phyloP scores from a whole-genome alignment of 345 rosid genomes.

The Mercurialis annua region DNA sequence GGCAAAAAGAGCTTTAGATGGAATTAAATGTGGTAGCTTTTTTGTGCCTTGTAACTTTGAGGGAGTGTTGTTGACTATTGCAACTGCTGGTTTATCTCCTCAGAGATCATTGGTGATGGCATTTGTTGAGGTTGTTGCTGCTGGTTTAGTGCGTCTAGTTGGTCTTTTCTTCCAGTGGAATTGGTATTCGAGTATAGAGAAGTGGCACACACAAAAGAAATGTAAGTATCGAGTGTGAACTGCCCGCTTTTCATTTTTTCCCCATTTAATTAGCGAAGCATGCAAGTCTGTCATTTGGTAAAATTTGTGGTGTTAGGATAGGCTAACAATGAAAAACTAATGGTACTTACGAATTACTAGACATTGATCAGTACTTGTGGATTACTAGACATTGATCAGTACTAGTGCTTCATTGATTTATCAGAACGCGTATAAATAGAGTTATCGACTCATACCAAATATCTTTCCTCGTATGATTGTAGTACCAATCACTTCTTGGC shows the following conservation, averaged over 20 bases:
- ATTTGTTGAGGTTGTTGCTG: constrained; percentile 59
- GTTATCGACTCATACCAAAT: too few species aligned
- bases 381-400: too few species aligned
- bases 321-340: background rate
- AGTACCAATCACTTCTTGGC: too few species aligned
- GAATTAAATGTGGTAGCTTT: constrained; percentile 68
- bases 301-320: background rate
- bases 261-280: background rate
- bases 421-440: too few species aligned
- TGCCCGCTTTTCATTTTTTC: background rate
- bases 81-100: constrained; percentile 74
- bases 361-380: background rate
- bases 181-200: constrained; percentile 62
- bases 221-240: background rate
- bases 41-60: constrained; percentile 68
- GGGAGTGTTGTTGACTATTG: constrained; percentile 55
- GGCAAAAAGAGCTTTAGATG: constrained; percentile 63
- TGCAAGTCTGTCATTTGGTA: background rate
- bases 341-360: background rate
- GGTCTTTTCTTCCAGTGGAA: constrained; percentile 71
- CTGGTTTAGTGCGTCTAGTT: constrained; percentile 43
- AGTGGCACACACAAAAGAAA: constrained; percentile 33
- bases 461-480: too few species aligned
- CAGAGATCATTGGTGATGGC: constrained; percentile 73
- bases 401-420: too few species aligned